Conservation (phyloP, 108 stramenopile genomes). For the Epithemia pelagica region DNA sequence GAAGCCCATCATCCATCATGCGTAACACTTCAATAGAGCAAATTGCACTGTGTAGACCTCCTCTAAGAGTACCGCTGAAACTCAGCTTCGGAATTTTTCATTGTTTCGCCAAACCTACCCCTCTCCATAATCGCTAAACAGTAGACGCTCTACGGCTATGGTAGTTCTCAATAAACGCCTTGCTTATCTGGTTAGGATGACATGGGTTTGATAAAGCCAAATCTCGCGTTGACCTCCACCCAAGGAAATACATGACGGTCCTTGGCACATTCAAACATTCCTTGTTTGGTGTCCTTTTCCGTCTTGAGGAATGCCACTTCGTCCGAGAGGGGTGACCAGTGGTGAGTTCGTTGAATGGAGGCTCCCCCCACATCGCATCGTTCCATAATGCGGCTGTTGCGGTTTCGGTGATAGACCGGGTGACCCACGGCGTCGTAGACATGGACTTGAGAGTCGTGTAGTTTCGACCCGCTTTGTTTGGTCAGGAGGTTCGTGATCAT, state of each 20-base stretch:
- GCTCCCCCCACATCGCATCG: constrained; percentile 57
- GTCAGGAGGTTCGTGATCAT: constrained; percentile 74
- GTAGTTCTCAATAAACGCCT: no score
- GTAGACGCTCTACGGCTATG: no score
- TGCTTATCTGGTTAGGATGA: no score
- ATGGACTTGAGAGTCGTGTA: constrained; percentile 85
- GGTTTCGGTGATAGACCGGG: constrained; percentile 72
- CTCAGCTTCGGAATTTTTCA: no score
- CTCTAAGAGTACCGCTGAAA: no score
- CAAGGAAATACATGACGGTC: constrained; percentile 83
- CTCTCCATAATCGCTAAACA: no score
- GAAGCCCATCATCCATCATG: no score
- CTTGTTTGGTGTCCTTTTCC: constrained; percentile 49
- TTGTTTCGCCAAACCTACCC: no score
- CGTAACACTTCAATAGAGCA: no score
- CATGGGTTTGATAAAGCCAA: constrained; percentile 56
- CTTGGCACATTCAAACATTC: constrained; percentile 80
- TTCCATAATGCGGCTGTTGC: constrained; percentile 66
- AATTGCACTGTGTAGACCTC: no score
- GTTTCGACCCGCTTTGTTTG: constrained; percentile 75
- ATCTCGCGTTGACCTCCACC: constrained; percentile 81
- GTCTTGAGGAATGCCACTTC: constrained; percentile 81
- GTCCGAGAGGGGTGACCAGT: constrained; percentile 79
- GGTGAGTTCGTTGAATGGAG: constrained; percentile 64
- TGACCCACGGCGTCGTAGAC: constrained; percentile 85